These are phyloP conservation scores for Ophiostoma populinum DNA, from an alignment of 2,329 filamentous ascomycete genomes.

Conservation along the genomic window DNA sequence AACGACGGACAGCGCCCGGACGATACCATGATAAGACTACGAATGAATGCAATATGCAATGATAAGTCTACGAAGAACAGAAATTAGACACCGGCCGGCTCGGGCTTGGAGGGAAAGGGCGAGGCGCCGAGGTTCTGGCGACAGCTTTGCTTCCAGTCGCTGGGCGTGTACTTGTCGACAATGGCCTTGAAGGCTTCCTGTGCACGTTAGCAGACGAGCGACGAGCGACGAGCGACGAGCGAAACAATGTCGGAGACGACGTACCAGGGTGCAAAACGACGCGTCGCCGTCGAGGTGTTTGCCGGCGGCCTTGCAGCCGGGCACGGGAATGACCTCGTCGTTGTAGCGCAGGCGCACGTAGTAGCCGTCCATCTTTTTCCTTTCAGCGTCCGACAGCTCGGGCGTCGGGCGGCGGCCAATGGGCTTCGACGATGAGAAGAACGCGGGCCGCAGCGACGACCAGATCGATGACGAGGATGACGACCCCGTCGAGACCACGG, in stretches of 20 bases:
- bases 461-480: constrained; percentile 11
- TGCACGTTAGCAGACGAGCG: neutral
- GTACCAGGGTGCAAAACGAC: constrained; percentile 74
- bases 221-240: no score
- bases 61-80: no score
- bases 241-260: no score
- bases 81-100: constrained; percentile 25
- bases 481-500: constrained; percentile 9
- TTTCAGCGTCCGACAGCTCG: constrained; percentile 39
- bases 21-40: no score
- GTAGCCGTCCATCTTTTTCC: constrained; percentile 48
- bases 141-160: constrained; percentile 50
- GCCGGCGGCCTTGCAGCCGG: constrained; percentile 57
- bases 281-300: constrained; percentile 79
- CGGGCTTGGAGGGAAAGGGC: constrained; percentile 28
- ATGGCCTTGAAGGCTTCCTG: constrained; percentile 81
- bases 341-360: constrained; percentile 89
- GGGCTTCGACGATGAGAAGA: constrained; percentile 20
- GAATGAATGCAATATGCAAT: no score
- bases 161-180: constrained; percentile 77
- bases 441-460: constrained; percentile 16
- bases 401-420: constrained; percentile 44
- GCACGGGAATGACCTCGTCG: constrained; percentile 63
- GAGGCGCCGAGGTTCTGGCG: constrained; percentile 25
- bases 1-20: no score